Base-by-base conservation (phyloP, 129 eudicot genomes). In the Scalesia atractyloides region DNA sequence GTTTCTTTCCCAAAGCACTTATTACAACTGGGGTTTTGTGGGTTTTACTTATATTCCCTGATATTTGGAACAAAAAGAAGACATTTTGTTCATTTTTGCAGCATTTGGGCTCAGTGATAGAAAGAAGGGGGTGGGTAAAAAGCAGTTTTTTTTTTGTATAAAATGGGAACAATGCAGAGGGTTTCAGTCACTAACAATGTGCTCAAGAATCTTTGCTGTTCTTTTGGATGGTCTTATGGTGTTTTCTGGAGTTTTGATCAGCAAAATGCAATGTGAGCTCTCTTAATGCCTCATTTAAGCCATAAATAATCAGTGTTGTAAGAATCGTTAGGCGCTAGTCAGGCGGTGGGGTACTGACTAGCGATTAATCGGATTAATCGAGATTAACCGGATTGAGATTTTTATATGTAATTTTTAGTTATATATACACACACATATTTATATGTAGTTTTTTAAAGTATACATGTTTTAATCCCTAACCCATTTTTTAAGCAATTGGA, bases 201-300 rank as follows among this genome's bases (percentile, higher is more conserved):
- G 17, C 87, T 90, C 13, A 78, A 75, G 84, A 74, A 48, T 72
- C 81, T 90, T n/a, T 90, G 89, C 24, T 69, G 80, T 62, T 77
- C 70, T 58, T 58, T 74, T 83, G 97, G 97, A 69, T 90, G 94
- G 89, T 85, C 82, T 79, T 90, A 87, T 83, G 97, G 87, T 61
- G 84, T 85, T 79, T 85, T 90, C 44, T 90, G 97, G 91, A 74
- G 97, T 51, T 85, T 83, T 83, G 87, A 87, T 80, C 89, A 77
- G 22, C 58, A 33, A 66, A 85, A 87, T 77, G 69, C 82, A 26
- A 48, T 87, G 97, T 90, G 83, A 76, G 93, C 37, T 34, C 43
- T 58, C 54, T 33, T 36, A 58, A 62, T 62, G 46, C 67, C 34
- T 62, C 20, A 62, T 13, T 30, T 61, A 12, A 14, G 20, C 44